A percentile compares a stretch with the other conserved stretches of the same genome.
phyloP scores from a whole-genome alignment of 2,329 filamentous ascomycete species.

The Tolypocladium sp. region DNA sequence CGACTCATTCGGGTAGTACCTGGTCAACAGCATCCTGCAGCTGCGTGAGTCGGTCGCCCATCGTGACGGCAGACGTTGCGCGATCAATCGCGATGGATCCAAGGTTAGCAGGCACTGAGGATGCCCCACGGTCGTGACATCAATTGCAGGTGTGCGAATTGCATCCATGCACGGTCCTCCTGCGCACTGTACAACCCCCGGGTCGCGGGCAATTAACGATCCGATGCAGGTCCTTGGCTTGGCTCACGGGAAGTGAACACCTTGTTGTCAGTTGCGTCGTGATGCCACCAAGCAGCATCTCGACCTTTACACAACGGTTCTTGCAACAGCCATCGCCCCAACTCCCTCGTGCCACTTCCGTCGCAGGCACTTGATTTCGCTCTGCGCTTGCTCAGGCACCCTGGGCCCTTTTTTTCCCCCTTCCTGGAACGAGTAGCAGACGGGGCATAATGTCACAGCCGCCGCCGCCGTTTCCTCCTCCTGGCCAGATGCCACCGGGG shows the following conservation, averaged over 20 bases:
- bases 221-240: conserved; percentile 7
- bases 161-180: fast-evolving
- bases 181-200: conserved; percentile 1
- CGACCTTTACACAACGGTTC: neutral
- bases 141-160: neutral
- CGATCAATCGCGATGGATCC: neutral
- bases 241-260: conserved; percentile 24
- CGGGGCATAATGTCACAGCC: conserved; percentile 16
- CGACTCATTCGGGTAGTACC: conserved; percentile 32
- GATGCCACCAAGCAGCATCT: conserved; percentile 5
- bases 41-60: conserved; percentile 73
- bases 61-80: conserved; percentile 22
- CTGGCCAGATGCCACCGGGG: conserved; percentile 16
- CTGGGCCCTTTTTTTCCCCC: no score
- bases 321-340: neutral
- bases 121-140: neutral
- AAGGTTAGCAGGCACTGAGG: neutral
- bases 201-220: conserved; percentile 19
- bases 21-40: conserved; percentile 79
- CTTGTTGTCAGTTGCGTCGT: conserved; percentile 19
- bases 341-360: neutral
- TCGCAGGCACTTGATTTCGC: neutral
- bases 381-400: neutral
- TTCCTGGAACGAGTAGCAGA: neutral
- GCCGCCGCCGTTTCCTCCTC: conserved; percentile 14